Evolutionary conservation across 345 rosid genomes (phyloP).

Genomic region (Euphorbia tirucalli): DNA sequence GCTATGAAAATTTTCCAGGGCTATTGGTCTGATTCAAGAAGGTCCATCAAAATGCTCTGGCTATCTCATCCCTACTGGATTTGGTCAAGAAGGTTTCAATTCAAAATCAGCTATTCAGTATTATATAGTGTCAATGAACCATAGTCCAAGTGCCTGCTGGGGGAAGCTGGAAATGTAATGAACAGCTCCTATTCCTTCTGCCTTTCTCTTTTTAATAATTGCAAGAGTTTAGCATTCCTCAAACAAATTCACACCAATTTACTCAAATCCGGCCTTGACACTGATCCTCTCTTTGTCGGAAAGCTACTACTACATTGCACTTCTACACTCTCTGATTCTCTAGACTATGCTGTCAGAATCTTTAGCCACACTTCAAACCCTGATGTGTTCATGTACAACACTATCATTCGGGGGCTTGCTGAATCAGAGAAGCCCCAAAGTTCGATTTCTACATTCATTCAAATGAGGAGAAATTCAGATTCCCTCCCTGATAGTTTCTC

Average conservation of each 20-base stretch:
- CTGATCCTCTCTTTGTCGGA: conserved; percentile 50
- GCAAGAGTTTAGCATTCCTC: conserved; percentile 48
- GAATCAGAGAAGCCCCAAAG: conserved; percentile 43
- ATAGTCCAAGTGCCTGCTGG: too few relatives aligned
- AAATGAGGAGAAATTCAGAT: conserved; percentile 37
- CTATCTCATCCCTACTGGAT: too few relatives aligned
- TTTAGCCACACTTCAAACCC: conserved; percentile 46
- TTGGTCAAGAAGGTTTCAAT: too few relatives aligned
- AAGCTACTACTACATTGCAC: conserved; percentile 57
- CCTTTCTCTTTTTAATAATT: conserved; percentile 37
- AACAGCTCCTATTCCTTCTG: conserved; percentile 22
- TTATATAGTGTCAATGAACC: too few relatives aligned
- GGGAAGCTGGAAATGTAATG: conserved; percentile 29
- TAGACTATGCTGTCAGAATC: conserved; percentile 48
- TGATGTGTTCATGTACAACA: conserved; percentile 71
- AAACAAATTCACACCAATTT: conserved; percentile 51
- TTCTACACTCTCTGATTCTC: conserved; percentile 35
- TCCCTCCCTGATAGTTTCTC: conserved; percentile 66
- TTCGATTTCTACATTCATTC: conserved; percentile 42
- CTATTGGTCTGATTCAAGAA: too few relatives aligned
- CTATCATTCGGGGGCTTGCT: conserved; percentile 59
- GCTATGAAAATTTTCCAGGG: too few relatives aligned
- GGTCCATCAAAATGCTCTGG: too few relatives aligned
- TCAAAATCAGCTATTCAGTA: too few relatives aligned
- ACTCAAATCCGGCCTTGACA: conserved; percentile 41